phyloP scores from a whole-genome alignment of 1,284 basidiomycete species.

The Cystobasidium pallidum region DNA sequence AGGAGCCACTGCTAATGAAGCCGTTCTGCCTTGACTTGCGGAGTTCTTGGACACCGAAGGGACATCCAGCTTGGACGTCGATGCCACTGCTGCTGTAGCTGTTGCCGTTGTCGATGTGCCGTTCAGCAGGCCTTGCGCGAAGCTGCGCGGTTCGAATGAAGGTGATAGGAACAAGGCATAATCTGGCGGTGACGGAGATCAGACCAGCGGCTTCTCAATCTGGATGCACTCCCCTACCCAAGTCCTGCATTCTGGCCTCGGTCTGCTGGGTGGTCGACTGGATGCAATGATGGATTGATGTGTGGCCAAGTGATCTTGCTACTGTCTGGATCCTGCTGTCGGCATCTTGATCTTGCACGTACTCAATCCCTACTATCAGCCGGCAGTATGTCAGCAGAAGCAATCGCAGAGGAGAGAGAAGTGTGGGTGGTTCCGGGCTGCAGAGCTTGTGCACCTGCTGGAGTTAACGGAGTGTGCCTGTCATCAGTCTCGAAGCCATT shows the following conservation, averaged over 20 bases:
- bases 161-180: constrained; percentile 36
- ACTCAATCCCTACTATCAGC: not conserved
- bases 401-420: constrained; percentile 30
- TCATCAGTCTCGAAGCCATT: constrained; percentile 26
- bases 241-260: constrained; percentile 31
- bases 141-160: constrained; percentile 35
- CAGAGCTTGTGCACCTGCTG: not conserved
- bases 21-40: not conserved
- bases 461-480: not conserved
- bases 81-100: constrained; percentile 5
- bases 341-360: not conserved
- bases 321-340: not conserved
- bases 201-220: not conserved
- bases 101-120: constrained; percentile 17
- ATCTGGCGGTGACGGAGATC: constrained; percentile 16
- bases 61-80: not conserved
- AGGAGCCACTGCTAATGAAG: not conserved
- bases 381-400: constrained; percentile 26
- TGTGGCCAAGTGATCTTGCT: not conserved
- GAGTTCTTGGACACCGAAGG: not conserved
- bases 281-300: no score
- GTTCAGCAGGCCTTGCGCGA: constrained; percentile 37
- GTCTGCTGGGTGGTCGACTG: not conserved
- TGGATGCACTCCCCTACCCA: not conserved
- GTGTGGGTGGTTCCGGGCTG: constrained; percentile 1